Evolutionary conservation across 2,329 filamentous ascomycete species (phyloP), one percentile per base, ranked within the genome.

Genomic region (Neonectria punicea): DNA sequence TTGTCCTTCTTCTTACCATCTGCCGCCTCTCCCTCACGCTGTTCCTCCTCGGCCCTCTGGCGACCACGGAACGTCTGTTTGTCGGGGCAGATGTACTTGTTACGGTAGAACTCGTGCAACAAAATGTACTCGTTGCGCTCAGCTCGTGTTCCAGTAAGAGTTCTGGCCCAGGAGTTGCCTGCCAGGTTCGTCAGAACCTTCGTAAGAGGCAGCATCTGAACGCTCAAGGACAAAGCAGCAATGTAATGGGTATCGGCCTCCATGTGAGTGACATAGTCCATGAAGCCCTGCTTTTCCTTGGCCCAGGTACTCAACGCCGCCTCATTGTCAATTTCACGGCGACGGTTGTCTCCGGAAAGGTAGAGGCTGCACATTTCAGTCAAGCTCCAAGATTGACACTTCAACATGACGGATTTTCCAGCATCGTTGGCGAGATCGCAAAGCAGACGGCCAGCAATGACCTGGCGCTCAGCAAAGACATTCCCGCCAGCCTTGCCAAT

Each of bases 91-190:
- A 99, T 98, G 77, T 97, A 99, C 80, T 98, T 98, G 81, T 96
- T 98, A 67, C 92, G 91, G 78, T 98, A 88, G 76, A 99, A 99
- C 75, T 98, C 95, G 73, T 99, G 96, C 5, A 99, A 87, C 76
- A 99, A 76, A 93, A 99, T 99, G 85, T 97, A 99, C 81, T 99
- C 96, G 81, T 99, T 99, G 39, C 96, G 92, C 82, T 99, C 96
- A 9, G 96, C 96, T 76, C 96, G 91, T 20, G 96, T 99, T 79
- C 96, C 96, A 41, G 93, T 98, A 44, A 99, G 84, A 2, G 96
- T 99, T 77, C 96, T 90, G 59, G 95, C 95, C 96, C 96, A 99
- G 1, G 96, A 98, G 80, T 99, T 99, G 72, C 96, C 96, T 67
- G 96, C 96, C 78, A 99, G 85, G 74, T 98, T 98, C 14, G 96